These are phyloP conservation scores for Phalaenopsis equestris DNA, from an alignment of 106 monocot species.

Conservation along the genomic window DNA sequence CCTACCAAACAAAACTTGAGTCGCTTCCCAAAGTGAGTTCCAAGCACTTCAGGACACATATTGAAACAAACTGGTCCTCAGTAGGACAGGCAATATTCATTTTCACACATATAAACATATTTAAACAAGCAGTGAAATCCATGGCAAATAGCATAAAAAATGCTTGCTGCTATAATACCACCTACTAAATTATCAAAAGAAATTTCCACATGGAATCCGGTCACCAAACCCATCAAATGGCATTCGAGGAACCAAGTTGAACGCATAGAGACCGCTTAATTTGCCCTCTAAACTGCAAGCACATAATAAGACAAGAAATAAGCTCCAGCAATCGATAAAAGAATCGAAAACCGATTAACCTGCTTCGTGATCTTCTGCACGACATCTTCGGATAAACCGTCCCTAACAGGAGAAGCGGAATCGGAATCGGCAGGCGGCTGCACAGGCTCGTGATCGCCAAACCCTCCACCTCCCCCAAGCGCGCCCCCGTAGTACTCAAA, in stretches of 20 bases:
- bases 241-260: background rate
- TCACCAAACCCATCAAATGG: background rate
- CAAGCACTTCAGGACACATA: background rate
- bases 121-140: background rate
- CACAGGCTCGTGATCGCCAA: conserved; percentile 6
- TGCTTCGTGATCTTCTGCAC: conserved; percentile 24
- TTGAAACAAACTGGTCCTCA: background rate
- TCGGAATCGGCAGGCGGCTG: conserved; percentile 5
- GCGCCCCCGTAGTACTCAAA: conserved; percentile 9
- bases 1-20: too few relatives aligned
- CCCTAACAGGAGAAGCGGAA: background rate
- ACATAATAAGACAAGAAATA: background rate
- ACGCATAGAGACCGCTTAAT: background rate
- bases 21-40: too few relatives aligned
- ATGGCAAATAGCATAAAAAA: background rate
- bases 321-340: background rate
- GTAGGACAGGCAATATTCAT: background rate
- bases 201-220: background rate
- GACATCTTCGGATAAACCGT: conserved; percentile 16
- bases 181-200: background rate
- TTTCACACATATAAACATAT: background rate
- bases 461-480: conserved; percentile 1
- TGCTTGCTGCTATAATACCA: background rate
- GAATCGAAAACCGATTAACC: conserved; percentile 6
- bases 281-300: background rate